Percentiles rank a stretch among this genome's conserved stretches.
Evolutionary conservation across 768 basidiomycete genomes (phyloP).

Genomic region (Xerocomus potaroensis): DNA sequence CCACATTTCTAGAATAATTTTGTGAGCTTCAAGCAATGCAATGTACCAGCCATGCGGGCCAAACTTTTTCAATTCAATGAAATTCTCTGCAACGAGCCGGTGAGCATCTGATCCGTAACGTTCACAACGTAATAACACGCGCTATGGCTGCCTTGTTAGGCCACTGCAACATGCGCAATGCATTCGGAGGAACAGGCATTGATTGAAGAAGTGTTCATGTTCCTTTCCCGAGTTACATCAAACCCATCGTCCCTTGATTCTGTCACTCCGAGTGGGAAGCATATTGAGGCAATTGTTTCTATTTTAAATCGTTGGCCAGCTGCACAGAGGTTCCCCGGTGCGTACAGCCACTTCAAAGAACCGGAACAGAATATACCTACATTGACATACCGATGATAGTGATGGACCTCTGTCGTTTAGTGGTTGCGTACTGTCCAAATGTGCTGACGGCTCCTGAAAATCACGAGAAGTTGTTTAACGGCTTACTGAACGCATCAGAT

Average conservation of each 20-base stretch:
- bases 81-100: constrained; percentile 61
- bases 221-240: constrained; percentile 49
- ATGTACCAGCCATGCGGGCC: constrained; percentile 70
- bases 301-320: constrained; percentile 74
- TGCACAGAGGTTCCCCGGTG: constrained; percentile 70
- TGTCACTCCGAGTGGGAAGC: constrained; percentile 39
- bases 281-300: constrained; percentile 58
- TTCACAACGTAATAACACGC: neutral
- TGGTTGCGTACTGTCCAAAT: constrained; percentile 60
- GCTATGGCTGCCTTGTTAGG: constrained; percentile 36
- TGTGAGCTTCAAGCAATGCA: constrained; percentile 82
- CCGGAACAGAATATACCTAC: neutral
- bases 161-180: constrained; percentile 67
- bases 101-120: constrained; percentile 32
- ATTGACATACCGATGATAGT: constrained; percentile 40
- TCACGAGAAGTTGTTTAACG: constrained; percentile 51
- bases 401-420: constrained; percentile 78
- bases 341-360: constrained; percentile 5
- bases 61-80: constrained; percentile 78
- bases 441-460: constrained; percentile 42
- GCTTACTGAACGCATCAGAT: constrained; percentile 64
- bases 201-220: constrained; percentile 60
- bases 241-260: constrained; percentile 25
- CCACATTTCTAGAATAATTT: constrained; percentile 45
- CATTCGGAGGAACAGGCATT: constrained; percentile 55